phyloP scores from a whole-genome alignment of 148 eudicot species.

The Polygonum aviculare region DNA sequence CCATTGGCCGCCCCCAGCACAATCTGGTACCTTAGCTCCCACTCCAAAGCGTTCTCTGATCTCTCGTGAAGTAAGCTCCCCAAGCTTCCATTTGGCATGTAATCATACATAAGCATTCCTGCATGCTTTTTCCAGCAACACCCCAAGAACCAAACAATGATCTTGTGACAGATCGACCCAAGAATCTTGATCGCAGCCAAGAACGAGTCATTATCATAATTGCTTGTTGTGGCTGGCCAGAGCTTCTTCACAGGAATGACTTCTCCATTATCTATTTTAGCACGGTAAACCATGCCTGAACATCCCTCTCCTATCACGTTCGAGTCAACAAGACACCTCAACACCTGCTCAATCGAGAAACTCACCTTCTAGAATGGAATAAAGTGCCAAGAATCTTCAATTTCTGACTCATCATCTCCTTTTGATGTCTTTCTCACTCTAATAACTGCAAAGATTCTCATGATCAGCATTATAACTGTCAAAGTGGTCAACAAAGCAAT shows the following conservation, averaged over 20 bases:
- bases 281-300: slow-evolving; percentile 81
- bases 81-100: too few relatives aligned
- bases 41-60: too few relatives aligned
- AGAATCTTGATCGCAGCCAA: slow-evolving; percentile 66
- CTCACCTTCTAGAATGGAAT: slow-evolving; percentile 83
- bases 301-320: slow-evolving; percentile 82
- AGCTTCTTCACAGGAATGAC: slow-evolving; percentile 80
- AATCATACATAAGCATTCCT: slow-evolving; percentile 74
- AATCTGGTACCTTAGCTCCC: too few relatives aligned
- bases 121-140: slow-evolving; percentile 78
- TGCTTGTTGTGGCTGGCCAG: slow-evolving; percentile 43
- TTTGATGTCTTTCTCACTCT: not conserved
- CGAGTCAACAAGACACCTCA: slow-evolving; percentile 53
- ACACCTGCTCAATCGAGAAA: slow-evolving; percentile 12
- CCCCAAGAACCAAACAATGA: slow-evolving; percentile 72
- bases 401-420: slow-evolving; percentile 52
- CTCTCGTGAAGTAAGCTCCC: too few relatives aligned
- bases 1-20: too few relatives aligned
- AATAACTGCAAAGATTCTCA: too few relatives aligned
- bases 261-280: slow-evolving; percentile 52
- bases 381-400: slow-evolving; percentile 63
- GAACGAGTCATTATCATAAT: slow-evolving; percentile 7
- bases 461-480: too few relatives aligned
- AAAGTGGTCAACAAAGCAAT: too few relatives aligned
- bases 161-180: slow-evolving; percentile 76